These are phyloP conservation scores for Carex pumila DNA, from an alignment of 176 grass and related monocot species.

Conservation along the genomic window DNA sequence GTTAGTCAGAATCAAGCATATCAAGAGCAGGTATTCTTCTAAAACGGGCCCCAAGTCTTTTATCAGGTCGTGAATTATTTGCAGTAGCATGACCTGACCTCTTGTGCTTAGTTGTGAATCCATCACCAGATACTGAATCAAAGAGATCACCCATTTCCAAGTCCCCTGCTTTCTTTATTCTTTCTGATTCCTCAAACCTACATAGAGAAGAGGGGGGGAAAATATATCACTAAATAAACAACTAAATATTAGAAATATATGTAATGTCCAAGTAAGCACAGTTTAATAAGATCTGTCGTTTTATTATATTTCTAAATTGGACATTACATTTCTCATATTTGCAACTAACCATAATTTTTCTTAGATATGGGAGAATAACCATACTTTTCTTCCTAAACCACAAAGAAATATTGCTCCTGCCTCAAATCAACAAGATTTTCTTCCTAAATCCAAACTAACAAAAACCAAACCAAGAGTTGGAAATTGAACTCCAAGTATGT, in stretches of 20 bases:
- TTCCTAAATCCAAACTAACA: background rate
- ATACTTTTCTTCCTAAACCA: background rate
- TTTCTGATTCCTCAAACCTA: slow-evolving; percentile 66
- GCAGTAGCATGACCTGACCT: slow-evolving; percentile 34
- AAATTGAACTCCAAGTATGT: background rate
- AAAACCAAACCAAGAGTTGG: background rate
- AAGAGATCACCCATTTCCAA: slow-evolving; percentile 77
- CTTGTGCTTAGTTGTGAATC: slow-evolving; percentile 45
- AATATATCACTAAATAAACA: background rate
- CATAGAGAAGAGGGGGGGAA: background rate
- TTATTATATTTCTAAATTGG: background rate
- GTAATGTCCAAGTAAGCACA: background rate
- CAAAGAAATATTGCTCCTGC: background rate
- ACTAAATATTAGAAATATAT: background rate
- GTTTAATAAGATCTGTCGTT: background rate
- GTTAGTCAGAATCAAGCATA: slow-evolving; percentile 50
- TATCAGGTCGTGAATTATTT: slow-evolving; percentile 7
- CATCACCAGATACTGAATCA: slow-evolving; percentile 35
- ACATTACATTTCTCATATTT: background rate
- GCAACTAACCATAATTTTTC: background rate
- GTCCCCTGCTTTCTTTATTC: slow-evolving; percentile 48
- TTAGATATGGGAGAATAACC: background rate
- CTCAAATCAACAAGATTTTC: background rate
- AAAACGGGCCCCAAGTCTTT: slow-evolving; percentile 40
- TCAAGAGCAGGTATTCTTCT: slow-evolving; percentile 67